Evolutionary conservation across 2,329 filamentous ascomycete genomes (phyloP).

Genomic region (Tolypocladium amazonense): DNA sequence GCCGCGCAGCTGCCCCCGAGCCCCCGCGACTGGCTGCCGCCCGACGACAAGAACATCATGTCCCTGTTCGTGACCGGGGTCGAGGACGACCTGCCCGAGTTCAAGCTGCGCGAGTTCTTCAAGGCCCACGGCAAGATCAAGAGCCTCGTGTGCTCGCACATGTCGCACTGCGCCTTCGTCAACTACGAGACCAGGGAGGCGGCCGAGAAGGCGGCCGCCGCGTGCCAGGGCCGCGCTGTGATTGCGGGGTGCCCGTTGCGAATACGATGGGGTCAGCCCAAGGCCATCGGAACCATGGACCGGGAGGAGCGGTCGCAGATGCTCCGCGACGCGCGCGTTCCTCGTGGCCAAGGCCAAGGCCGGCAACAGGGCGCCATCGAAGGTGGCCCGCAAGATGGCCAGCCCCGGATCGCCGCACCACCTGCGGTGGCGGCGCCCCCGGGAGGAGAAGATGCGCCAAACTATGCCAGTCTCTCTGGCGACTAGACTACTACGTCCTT

Average conservation of each 20-base stretch:
- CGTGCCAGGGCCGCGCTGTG: constrained; percentile 78
- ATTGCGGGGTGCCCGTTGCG: constrained; percentile 85
- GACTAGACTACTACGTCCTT: constrained; percentile 40
- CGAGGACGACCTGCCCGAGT: constrained; percentile 90
- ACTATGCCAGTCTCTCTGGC: constrained; percentile 78
- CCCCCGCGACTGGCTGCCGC: constrained; percentile 77
- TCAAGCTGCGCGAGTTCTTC: constrained; percentile 86
- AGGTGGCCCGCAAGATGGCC: constrained; percentile 26
- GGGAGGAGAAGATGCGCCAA: constrained; percentile 58
- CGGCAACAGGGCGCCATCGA: constrained; percentile 18
- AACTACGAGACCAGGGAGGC: constrained; percentile 81
- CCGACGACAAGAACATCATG: constrained; percentile 73
- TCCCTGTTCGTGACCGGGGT: constrained; percentile 92
- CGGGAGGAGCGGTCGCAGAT: constrained; percentile 74
- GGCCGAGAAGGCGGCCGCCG: constrained; percentile 75
- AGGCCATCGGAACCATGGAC: constrained; percentile 84
- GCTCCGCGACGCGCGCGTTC: constrained; percentile 56
- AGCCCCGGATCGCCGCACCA: constrained; percentile 5
- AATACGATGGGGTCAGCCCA: constrained; percentile 87
- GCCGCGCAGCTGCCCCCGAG: constrained; percentile 67
- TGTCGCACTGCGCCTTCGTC: constrained; percentile 93
- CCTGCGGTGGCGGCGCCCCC: constrained; percentile 63
- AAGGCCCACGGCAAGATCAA: constrained; percentile 80
- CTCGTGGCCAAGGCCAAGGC: constrained; percentile 15
- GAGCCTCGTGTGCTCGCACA: constrained; percentile 89